Percentiles rank a stretch among this genome's conserved stretches.
Conservation (phyloP, 75 land plant species). For the Selaginella moellendorffii region DNA sequence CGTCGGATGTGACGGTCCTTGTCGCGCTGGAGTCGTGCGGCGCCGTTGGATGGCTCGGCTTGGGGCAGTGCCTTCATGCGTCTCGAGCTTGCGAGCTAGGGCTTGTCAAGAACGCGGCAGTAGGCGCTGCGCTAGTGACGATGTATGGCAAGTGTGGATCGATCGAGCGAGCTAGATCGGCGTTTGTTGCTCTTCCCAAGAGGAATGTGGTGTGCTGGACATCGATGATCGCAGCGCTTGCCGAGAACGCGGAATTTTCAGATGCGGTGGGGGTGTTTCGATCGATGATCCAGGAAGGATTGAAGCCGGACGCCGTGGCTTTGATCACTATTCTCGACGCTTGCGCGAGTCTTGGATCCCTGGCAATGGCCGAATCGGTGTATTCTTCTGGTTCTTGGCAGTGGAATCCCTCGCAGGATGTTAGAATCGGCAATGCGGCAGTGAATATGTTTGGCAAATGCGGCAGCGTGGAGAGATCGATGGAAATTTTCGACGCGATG, state of each 20-base stretch:
- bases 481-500: background rate
- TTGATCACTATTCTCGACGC: background rate
- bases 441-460: constrained; percentile 2
- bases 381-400: background rate
- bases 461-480: background rate
- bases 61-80: background rate
- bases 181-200: background rate
- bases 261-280: background rate
- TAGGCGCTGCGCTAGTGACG: background rate
- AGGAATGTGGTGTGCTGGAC: background rate
- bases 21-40: background rate
- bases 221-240: background rate
- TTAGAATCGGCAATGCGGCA: background rate
- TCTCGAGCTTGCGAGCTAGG: background rate
- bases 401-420: background rate
- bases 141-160: background rate
- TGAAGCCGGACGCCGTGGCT: background rate
- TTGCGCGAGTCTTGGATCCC: background rate
- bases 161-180: background rate
- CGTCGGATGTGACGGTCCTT: background rate
- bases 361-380: background rate
- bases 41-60: background rate
- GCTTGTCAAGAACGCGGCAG: background rate
- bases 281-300: background rate
- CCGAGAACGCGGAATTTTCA: background rate